Evolutionary conservation across 164 flowering plant genomes (phyloP), one percentile per base, ranked within the genome.

Genomic region (Euptelea pleiosperma): DNA sequence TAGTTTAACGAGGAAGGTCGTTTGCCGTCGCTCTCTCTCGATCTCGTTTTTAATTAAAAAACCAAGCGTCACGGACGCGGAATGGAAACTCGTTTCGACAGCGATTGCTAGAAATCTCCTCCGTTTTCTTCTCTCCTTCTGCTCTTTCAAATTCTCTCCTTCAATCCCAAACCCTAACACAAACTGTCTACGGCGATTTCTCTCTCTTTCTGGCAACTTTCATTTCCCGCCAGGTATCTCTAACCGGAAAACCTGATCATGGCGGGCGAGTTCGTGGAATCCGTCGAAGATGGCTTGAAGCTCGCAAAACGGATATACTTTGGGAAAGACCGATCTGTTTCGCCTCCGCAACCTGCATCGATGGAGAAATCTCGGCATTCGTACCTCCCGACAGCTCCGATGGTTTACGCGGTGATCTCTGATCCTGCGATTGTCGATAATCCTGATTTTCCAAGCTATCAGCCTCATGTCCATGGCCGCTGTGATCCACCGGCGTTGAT

Each of bases 391-490:
- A 55, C 84, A 6, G 70, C 97, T 8, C 90, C 89, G 6, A 93
- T 90, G 95, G 75, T 81, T 0, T 90, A 90, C 63, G 97, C 94
- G 9, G 91, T 90, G 6, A 78, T 93, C 2, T 34, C 36, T 5
- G 80, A 92, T 42, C 98, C 98, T 14, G 60, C 68, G 2, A 77
- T 82, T 47, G 98, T 92, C 6, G 98, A 92, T 58, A 92, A 87
- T 48, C 98, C 98, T 8, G 96, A 92, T 52, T 63, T 89, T 3
- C 88, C 95, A 21, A 92, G 96, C 74, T 92, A 87, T 72, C 98
- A 92, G 84, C 96, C 96, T 26, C 80, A 92, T 58, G 95, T 92
- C 36, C 78, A 87, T 58, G 98, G 98, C 15, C 61, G 91, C 46
- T 85, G 91, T 57, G 89, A 89, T 68, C 87, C 95, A 2, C 89